Evolutionary conservation across 2,329 filamentous ascomycete species (phyloP).

Genomic region (Intubia oerlemansii): DNA sequence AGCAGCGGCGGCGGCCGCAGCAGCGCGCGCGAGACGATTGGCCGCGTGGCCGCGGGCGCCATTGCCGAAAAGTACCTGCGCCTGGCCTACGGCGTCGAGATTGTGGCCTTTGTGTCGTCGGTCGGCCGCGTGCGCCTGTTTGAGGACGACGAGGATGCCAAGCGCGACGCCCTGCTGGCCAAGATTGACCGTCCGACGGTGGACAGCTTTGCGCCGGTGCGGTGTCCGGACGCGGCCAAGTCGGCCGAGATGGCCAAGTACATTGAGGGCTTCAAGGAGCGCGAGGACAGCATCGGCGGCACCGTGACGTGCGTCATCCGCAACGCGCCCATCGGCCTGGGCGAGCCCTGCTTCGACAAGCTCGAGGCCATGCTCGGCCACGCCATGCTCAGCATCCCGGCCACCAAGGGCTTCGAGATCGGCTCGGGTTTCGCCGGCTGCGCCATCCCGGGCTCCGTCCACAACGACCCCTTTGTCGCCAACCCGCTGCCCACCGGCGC

Average conservation of each 20-base stretch:
- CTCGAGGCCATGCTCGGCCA: conserved; percentile 79
- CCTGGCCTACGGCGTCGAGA: conserved; percentile 67
- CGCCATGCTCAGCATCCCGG: conserved; percentile 87
- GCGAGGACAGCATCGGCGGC: conserved; percentile 76
- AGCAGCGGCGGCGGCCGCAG: conserved; percentile 75
- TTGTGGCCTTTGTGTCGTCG: conserved; percentile 74
- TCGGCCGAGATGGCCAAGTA: conserved; percentile 53
- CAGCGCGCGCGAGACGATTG: conserved; percentile 88
- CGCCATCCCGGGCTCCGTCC: conserved; percentile 66
- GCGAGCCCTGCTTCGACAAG: conserved; percentile 91
- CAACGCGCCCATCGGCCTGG: conserved; percentile 65
- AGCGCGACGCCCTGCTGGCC: conserved; percentile 33
- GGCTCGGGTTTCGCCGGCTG: conserved; percentile 81
- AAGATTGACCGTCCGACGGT: conserved; percentile 55
- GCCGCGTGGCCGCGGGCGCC: conserved; percentile 73
- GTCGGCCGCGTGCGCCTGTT: conserved; percentile 66
- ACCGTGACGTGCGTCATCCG: conserved; percentile 88
- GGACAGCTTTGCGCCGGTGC: conserved; percentile 65
- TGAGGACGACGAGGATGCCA: conserved; percentile 5
- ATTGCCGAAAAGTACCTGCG: conserved; percentile 85
- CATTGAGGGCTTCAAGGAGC: conserved; percentile 60
- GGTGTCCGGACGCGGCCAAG: conserved; percentile 53
- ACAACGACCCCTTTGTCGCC: conserved; percentile 75
- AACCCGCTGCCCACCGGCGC: conserved; percentile 22
- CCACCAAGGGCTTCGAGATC: conserved; percentile 89